phyloP scores from a whole-genome alignment of 805 yeast species.

The Saturnispora halmiae region DNA sequence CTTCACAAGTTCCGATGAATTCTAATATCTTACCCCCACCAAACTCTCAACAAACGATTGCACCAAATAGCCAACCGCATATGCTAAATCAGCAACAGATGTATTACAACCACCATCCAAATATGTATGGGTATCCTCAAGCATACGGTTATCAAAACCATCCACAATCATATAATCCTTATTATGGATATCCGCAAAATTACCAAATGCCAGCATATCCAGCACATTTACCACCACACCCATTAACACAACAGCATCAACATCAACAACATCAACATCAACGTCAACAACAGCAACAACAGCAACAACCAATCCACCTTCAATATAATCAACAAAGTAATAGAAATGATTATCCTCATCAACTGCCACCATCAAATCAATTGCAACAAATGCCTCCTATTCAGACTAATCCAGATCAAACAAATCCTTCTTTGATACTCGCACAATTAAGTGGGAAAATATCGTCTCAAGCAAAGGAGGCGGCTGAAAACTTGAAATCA shows the following conservation, averaged over 20 bases:
- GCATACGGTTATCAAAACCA: slow-evolving; percentile 4
- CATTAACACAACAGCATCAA: neutral
- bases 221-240: slow-evolving; percentile 7
- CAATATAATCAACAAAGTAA: no score
- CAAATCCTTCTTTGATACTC: slow-evolving; percentile 11
- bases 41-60: no score
- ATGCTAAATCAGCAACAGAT: no score
- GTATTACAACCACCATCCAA: neutral
- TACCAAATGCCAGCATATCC: slow-evolving; percentile 2
- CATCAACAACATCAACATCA: slow-evolving; percentile 15
- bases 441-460: slow-evolving; percentile 13
- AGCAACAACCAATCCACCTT: slow-evolving; percentile 12
- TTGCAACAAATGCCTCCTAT: no score
- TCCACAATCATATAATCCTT: slow-evolving; percentile 7
- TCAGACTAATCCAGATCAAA: neutral
- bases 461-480: slow-evolving; percentile 1
- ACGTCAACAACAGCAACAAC: slow-evolving; percentile 16
- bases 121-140: neutral
- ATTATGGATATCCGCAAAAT: neutral
- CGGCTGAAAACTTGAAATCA: neutral
- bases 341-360: neutral
- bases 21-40: no score
- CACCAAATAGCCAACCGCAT: no score
- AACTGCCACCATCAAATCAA: neutral
- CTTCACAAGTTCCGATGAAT: no score